Percentiles rank a stretch among this genome's conserved stretches.
Evolutionary conservation across 129 eudicot genomes (phyloP).

Genomic region (Erigeron canadensis): DNA sequence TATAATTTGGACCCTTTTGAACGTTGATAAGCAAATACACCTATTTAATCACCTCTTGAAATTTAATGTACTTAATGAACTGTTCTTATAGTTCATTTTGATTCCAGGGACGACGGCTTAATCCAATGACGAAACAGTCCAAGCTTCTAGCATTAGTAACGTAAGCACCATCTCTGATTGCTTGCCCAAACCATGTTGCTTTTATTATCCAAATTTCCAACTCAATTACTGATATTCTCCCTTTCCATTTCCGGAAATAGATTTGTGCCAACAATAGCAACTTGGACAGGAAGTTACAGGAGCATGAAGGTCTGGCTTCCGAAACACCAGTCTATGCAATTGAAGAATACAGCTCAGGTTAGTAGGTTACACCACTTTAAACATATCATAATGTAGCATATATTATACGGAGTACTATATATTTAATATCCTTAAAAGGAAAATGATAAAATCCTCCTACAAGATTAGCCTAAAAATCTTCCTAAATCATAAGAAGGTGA

Average conservation of each 20-base stretch:
- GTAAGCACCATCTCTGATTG: constrained; percentile 37
- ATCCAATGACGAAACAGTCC: constrained; percentile 46
- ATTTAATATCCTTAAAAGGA: too few relatives aligned
- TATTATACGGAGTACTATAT: too few relatives aligned
- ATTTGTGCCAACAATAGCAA: constrained; percentile 67
- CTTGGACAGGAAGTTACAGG: constrained; percentile 85
- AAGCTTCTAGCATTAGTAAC: constrained; percentile 64
- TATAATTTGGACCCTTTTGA: not conserved
- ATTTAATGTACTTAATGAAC: not conserved
- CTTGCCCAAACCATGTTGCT: not conserved
- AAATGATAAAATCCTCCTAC: too few relatives aligned
- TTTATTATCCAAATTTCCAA: constrained; percentile 2
- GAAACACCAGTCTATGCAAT: constrained; percentile 80
- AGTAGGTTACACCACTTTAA: constrained; percentile 44
- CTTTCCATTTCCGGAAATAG: constrained; percentile 21
- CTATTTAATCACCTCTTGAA: not conserved
- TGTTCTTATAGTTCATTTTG: constrained; percentile 9
- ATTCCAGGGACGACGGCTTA: constrained; percentile 60
- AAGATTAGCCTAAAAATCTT: too few relatives aligned
- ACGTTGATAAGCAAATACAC: not conserved
- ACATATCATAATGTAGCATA: not conserved
- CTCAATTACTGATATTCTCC: not conserved
- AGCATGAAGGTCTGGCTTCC: constrained; percentile 90
- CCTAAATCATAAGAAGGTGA: too few relatives aligned
- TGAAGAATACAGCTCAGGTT: constrained; percentile 69